Base-by-base conservation (phyloP, 768 basidiomycete genomes). In the Trametes elegans region DNA sequence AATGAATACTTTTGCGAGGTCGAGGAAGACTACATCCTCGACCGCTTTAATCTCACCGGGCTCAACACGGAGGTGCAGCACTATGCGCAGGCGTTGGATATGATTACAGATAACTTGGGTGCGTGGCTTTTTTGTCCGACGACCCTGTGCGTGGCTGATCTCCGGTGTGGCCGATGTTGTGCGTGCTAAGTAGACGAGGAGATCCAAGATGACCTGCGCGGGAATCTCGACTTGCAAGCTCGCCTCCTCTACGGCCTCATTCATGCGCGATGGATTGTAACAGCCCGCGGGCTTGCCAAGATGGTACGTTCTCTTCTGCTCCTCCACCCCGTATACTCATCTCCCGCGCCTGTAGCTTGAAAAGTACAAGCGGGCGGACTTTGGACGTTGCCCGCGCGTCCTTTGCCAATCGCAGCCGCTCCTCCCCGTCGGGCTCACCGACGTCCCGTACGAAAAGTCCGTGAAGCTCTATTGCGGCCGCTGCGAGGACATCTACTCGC, bases 1-100 rank as follows among this genome's bases (percentile, higher is more conserved):
- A 98, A 99, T 70, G 97, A 99, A 75, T 99, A 99, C 76, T 98
- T 98, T 66, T 97, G 96, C 71, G 95, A 98, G 76, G 93, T 98
- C 58, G 97, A 98, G 69, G 97, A 98, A 67, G 96, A 98, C 72
- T 98, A 98, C 70, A 98, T 99, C 65, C 80, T 97, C 52, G 96
- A 98, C 74, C 84, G 95, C 48, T 98, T 99, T 82, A 98, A 99
- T 73, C 78, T 99, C 53, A 99, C 97, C 2, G 96, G 97, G 4
- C 79, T 98, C 48, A 97, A 98, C 73, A 90, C 89, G 61, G 97
- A 98, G 70, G 93, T 98, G 6, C 82, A 93, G 57, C 94, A 97
- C 72, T 99, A 99, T 65, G 73, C 88, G 0, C 88, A 96, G 64
- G 97, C 97, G 0, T 75, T 98, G 47, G 95, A 98, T 69, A 79